phyloP scores from a whole-genome alignment of 1,139 yeast species.

The Geotrichum australiense region DNA sequence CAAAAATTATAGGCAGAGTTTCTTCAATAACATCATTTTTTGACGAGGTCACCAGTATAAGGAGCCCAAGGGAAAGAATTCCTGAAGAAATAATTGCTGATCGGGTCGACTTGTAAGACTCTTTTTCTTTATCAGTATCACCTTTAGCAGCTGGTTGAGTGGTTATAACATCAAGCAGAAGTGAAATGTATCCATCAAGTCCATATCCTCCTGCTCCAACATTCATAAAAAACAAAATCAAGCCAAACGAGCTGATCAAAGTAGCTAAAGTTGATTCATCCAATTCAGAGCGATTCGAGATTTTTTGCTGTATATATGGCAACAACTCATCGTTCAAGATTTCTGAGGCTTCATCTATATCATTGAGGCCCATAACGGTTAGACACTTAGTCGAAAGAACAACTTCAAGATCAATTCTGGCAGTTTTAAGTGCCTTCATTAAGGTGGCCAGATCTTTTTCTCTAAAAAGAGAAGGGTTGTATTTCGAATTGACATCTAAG shows the following conservation, averaged over 20 bases:
- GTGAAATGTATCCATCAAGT: conserved; percentile 27
- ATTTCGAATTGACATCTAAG: conserved; percentile 28
- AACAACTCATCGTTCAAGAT: conserved; percentile 20
- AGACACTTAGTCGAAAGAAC: conserved; percentile 11
- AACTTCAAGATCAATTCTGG: conserved; percentile 23
- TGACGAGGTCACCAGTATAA: conserved; percentile 19
- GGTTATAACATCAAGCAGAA: conserved; percentile 30
- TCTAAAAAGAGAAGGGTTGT: conserved; percentile 29
- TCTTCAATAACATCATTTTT: conserved; percentile 30
- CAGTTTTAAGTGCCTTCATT: conserved; percentile 25
- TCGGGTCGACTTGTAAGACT: no score
- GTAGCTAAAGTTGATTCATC: conserved; percentile 12
- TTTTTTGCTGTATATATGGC: conserved; percentile 20
- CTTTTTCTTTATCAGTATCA: no score
- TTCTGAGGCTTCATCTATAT: conserved; percentile 27
- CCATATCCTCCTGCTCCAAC: conserved; percentile 35
- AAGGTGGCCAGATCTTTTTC: conserved; percentile 24
- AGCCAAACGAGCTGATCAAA: conserved; percentile 26
- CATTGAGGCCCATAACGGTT: conserved; percentile 26
- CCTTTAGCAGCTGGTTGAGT: conserved; percentile 19
- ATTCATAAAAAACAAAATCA: conserved; percentile 29
- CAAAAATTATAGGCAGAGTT: conserved; percentile 27
- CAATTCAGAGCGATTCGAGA: conserved; percentile 18
- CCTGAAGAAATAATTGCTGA: conserved; percentile 29
- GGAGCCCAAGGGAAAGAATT: conserved; percentile 32